Evolutionary conservation across 495 filamentous ascomycete species (phyloP).

Genomic region (Tuber calosporum): DNA sequence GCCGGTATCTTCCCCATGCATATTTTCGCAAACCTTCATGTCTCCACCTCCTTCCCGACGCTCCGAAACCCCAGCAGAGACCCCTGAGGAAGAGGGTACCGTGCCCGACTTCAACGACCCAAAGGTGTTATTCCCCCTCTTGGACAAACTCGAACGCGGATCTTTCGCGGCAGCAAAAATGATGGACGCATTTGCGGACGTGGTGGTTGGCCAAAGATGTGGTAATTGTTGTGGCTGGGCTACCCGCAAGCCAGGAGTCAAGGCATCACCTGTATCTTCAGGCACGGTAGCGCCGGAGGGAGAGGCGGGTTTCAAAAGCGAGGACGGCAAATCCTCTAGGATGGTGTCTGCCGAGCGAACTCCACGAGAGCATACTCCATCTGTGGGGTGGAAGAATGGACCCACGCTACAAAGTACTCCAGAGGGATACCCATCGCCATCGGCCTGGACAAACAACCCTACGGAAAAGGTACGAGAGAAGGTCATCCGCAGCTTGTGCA

Average conservation of each 20-base stretch:
- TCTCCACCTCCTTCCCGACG: not conserved
- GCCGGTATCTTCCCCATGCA: not conserved
- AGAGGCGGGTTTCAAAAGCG: not conserved
- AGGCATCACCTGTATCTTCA: not conserved
- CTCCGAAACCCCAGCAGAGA: not conserved
- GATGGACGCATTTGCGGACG: constrained; percentile 23
- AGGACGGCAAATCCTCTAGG: not conserved
- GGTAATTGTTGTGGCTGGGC: not conserved
- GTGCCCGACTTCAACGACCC: constrained; percentile 16
- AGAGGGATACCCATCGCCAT: not conserved
- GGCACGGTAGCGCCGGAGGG: not conserved
- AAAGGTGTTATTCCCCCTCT: constrained; percentile 20
- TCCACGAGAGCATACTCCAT: not conserved
- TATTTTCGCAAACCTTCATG: not conserved
- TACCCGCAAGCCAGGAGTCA: not conserved
- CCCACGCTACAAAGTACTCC: not conserved
- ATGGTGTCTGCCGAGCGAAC: not conserved
- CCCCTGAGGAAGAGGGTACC: not conserved
- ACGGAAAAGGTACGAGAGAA: not conserved
- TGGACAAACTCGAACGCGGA: constrained; percentile 20
- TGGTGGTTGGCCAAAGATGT: constrained; percentile 13
- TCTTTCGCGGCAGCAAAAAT: constrained; percentile 21
- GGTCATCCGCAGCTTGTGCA: not conserved
- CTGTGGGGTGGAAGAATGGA: not conserved
- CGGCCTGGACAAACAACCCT: not conserved